These are phyloP conservation scores for Phoma sp. DNA, from an alignment of 2,329 filamentous ascomycete genomes.

Conservation along the genomic window DNA sequence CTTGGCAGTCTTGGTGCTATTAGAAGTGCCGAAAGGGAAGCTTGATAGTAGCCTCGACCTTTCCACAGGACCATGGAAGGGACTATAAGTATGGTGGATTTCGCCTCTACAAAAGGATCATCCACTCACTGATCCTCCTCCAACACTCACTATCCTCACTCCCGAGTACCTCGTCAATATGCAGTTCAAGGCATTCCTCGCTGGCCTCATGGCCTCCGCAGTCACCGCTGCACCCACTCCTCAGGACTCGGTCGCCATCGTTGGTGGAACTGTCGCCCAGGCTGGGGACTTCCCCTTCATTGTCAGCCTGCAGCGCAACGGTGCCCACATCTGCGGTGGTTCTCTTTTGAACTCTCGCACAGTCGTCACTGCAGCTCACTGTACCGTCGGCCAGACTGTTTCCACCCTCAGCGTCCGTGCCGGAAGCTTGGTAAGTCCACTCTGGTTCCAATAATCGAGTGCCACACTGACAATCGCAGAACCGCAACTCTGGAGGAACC, in stretches of 20 bases:
- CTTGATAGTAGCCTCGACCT: slow-evolving; percentile 13
- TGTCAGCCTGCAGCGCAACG: slow-evolving; percentile 29
- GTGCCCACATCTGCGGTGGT: slow-evolving; percentile 40
- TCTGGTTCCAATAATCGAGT: no score
- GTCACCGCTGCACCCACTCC: slow-evolving; percentile 32
- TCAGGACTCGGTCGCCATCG: slow-evolving; percentile 31
- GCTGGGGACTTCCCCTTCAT: slow-evolving; percentile 42
- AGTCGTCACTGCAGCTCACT: slow-evolving; percentile 40
- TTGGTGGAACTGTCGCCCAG: slow-evolving; percentile 33
- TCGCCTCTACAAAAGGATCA: slow-evolving; percentile 18
- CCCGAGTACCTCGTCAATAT: slow-evolving; percentile 24
- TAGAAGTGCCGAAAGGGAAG: slow-evolving; percentile 18
- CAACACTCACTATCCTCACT: slow-evolving; percentile 17
- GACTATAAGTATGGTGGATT: slow-evolving; percentile 27
- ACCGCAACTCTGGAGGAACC: slow-evolving; percentile 29
- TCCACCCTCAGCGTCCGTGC: slow-evolving; percentile 28
- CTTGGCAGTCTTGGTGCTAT: slow-evolving; percentile 25
- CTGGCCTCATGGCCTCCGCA: slow-evolving; percentile 33
- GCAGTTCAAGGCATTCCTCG: slow-evolving; percentile 32
- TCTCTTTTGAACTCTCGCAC: slow-evolving; percentile 38
- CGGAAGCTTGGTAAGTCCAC: slow-evolving; percentile 27
- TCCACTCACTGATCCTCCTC: slow-evolving; percentile 26
- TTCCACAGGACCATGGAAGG: not conserved
- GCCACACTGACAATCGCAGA: slow-evolving; percentile 14
- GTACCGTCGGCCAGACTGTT: slow-evolving; percentile 27